Base-by-base conservation (phyloP, 306 rosid genomes). In the Medicago lupulina region DNA sequence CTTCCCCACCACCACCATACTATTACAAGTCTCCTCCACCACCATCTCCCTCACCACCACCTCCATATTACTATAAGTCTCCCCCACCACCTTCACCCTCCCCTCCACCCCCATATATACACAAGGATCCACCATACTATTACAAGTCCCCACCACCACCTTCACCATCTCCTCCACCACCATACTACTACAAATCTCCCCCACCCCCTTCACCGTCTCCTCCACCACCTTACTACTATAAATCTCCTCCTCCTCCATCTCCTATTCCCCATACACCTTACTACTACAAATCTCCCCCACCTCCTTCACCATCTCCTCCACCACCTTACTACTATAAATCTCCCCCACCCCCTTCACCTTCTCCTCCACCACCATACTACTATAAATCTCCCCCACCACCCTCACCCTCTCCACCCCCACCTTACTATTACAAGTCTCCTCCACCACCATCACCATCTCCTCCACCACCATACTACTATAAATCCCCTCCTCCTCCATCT, bases 31-130 rank as follows among this genome's bases (percentile, higher is more conserved):
- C 40, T 6, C 66, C 66, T 0, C 66, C 66, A 25, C 66, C 66
- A 25, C 66, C 51, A 14, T 49, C 54, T 49, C 54, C 65, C 7
- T 91, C 98, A 44, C 93, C 98, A 0, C 97, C 97, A 9, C 92
- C 96, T 0, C 86, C 81, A 21, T 60, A 64, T 64, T 25, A 38
- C 8, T 64, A 64, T 14, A 67, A 67, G 57, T 67, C 73, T 3
- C 57, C 73, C 18, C 73, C 73, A 2, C 73, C 73, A 6, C 73
- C 73, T 0, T 67, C 71, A 10, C 81, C 94, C 12, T 88, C 96
- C 1, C 97, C 97, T 2, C 92, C 38, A 11, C 65, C 65, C 0
- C 55, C 61, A 0, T 54, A 58, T 23, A 36, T 19, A 7, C 7
- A 58, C 16, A 58, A 58, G 39, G 44, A 40, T 40, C 17, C 61